phyloP scores from a whole-genome alignment of 306 rosid species.

The Quercus berberidifolia region DNA sequence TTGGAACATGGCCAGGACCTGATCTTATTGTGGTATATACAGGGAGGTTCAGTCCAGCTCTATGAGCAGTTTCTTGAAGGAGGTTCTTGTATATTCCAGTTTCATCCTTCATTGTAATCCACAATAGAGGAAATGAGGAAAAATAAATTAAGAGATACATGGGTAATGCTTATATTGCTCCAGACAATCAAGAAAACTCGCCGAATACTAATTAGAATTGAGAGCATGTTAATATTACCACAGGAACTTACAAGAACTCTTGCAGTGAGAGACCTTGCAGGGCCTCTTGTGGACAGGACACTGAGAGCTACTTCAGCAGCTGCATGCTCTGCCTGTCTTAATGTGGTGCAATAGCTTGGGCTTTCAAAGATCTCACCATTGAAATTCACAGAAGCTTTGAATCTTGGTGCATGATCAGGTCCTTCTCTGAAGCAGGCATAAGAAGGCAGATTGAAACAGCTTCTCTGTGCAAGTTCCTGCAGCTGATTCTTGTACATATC shows the following conservation, averaged over 20 bases:
- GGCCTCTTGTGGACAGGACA: constrained; percentile 68
- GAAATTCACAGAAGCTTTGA: constrained; percentile 78
- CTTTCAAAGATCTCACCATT: constrained; percentile 82
- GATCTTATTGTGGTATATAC: constrained; percentile 64
- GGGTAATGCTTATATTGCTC: not conserved
- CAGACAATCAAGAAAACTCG: not conserved
- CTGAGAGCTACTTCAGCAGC: constrained; percentile 82
- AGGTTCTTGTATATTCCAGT: constrained; percentile 86
- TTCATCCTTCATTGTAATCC: constrained; percentile 44
- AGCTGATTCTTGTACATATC: constrained; percentile 72
- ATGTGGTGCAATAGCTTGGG: constrained; percentile 71
- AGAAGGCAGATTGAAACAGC: constrained; percentile 86
- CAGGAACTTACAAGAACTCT: constrained; percentile 65
- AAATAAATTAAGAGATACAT: not conserved
- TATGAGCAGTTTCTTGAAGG: constrained; percentile 90
- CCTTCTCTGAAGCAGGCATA: constrained; percentile 87
- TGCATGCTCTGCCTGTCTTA: constrained; percentile 83
- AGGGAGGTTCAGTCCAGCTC: constrained; percentile 84
- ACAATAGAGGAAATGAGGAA: constrained; percentile 1
- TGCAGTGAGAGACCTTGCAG: constrained; percentile 75
- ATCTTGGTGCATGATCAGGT: constrained; percentile 87
- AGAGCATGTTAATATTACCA: not conserved
- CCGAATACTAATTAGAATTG: not conserved
- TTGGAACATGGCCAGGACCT: constrained; percentile 70
- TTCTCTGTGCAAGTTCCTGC: constrained; percentile 89